phyloP scores from a whole-genome alignment of 495 filamentous ascomycete species.

The Aspergillus bertholletiae region DNA sequence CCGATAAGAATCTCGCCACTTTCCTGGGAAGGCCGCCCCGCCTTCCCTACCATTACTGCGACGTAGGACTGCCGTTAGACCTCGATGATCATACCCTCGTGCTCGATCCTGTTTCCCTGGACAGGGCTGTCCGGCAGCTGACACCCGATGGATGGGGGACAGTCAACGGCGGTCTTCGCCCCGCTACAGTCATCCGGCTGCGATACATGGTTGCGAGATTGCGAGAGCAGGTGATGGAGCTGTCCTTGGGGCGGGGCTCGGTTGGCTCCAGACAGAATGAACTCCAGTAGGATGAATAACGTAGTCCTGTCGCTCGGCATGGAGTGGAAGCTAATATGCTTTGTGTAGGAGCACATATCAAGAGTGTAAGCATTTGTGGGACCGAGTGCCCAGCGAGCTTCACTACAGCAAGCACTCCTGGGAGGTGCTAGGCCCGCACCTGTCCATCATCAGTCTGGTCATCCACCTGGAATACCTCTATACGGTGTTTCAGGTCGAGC shows the following conservation, averaged over 20 bases:
- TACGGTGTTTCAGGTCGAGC: slow-evolving; percentile 48
- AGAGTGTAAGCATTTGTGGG: slow-evolving; percentile 1
- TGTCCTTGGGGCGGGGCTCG: slow-evolving; percentile 33
- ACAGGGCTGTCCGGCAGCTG: slow-evolving; percentile 25
- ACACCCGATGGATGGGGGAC: slow-evolving; percentile 41
- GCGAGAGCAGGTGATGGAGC: slow-evolving; percentile 48
- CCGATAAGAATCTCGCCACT: slow-evolving; percentile 41
- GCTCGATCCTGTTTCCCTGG: slow-evolving; percentile 28
- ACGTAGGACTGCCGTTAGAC: slow-evolving; percentile 48
- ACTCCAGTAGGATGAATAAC: background rate
- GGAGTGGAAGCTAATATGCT: background rate
- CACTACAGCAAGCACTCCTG: slow-evolving; percentile 24
- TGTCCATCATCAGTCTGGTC: background rate
- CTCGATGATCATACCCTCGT: slow-evolving; percentile 41
- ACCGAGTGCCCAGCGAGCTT: slow-evolving; percentile 15
- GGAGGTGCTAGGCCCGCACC: background rate
- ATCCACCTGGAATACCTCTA: slow-evolving; percentile 39
- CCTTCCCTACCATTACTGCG: slow-evolving; percentile 41
- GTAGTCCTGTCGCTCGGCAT: background rate
- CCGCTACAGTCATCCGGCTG: slow-evolving; percentile 38
- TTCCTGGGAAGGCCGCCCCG: slow-evolving; percentile 48
- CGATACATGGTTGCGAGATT: slow-evolving; percentile 36
- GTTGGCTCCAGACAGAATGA: slow-evolving; percentile 6
- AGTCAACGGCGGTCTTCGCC: slow-evolving; percentile 23
- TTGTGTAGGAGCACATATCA: background rate